These are phyloP conservation scores for Chrysoporthe puriensis DNA, from an alignment of 2,329 filamentous ascomycete genomes.

Conservation along the genomic window DNA sequence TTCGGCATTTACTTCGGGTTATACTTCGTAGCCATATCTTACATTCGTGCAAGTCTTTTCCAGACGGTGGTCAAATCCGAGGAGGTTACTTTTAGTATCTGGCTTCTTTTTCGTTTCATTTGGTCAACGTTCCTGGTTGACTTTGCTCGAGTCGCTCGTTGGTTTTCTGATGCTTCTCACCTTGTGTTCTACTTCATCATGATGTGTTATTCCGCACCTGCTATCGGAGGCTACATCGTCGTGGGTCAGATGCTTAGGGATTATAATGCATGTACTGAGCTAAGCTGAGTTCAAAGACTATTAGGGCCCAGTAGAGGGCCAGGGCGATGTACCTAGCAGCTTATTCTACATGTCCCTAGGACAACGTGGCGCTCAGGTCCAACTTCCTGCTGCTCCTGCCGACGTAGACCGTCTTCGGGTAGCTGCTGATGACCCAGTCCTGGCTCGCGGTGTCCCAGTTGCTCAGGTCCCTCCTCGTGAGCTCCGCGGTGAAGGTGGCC, in stretches of 20 bases:
- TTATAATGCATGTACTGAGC: neutral
- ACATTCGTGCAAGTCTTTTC: too few relatives aligned
- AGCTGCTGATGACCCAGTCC: conserved; percentile 73
- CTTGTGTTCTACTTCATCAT: neutral
- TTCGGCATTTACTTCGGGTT: too few relatives aligned
- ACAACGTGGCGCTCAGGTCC: conserved; percentile 44
- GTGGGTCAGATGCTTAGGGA: neutral
- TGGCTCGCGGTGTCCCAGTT: conserved; percentile 83
- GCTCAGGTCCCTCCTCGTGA: conserved; percentile 81
- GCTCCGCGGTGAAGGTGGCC: conserved; percentile 65
- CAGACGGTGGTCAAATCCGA: too few relatives aligned
- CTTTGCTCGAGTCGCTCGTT: too few relatives aligned
- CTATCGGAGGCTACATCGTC: neutral
- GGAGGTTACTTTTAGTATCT: too few relatives aligned
- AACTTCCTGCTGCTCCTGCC: conserved; percentile 60
- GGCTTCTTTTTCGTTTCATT: too few relatives aligned
- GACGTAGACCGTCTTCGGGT: conserved; percentile 58
- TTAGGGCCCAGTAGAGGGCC: neutral
- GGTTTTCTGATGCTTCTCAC: too few relatives aligned
- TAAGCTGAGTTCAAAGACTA: neutral
- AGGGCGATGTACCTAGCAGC: neutral
- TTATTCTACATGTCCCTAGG: conserved; percentile 23
- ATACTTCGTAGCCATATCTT: too few relatives aligned
- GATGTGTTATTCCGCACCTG: neutral
- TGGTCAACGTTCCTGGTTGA: too few relatives aligned